These are phyloP conservation scores for Kwoniella heveanensis DNA, from an alignment of 768 basidiomycete species.

Conservation along the genomic window DNA sequence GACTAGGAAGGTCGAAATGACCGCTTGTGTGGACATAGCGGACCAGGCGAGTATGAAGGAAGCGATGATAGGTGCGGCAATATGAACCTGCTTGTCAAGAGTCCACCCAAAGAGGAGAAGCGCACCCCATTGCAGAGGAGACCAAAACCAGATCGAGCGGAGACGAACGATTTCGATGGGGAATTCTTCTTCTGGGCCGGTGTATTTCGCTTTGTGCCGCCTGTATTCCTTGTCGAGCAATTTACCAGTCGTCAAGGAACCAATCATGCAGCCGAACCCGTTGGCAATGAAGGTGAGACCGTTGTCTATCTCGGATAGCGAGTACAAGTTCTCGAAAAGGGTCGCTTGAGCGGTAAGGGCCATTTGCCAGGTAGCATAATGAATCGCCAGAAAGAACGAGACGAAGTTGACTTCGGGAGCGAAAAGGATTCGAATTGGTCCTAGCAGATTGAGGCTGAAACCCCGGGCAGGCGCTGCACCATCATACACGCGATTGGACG, in stretches of 20 bases:
- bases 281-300: constrained; percentile 59
- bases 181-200: constrained; percentile 1
- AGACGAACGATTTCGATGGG: constrained; percentile 11
- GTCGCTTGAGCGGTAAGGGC: constrained; percentile 57
- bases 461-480: neutral
- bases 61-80: constrained; percentile 2
- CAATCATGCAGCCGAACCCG: constrained; percentile 14
- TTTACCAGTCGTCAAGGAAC: constrained; percentile 12
- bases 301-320: constrained; percentile 66
- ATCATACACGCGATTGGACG: constrained; percentile 29
- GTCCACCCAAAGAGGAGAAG: constrained; percentile 12
- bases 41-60: constrained; percentile 15
- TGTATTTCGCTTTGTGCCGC: neutral
- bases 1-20: constrained; percentile 9
- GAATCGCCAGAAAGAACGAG: constrained; percentile 46
- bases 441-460: constrained; percentile 6
- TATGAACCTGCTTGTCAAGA: constrained; percentile 11
- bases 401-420: constrained; percentile 49
- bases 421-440: constrained; percentile 29
- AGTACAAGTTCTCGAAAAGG: constrained; percentile 65
- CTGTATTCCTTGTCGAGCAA: constrained; percentile 14
- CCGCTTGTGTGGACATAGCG: constrained; percentile 15
- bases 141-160: constrained; percentile 6
- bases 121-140: neutral
- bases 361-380: constrained; percentile 48